Base-by-base conservation (phyloP, 192 early-diverging fungal species). In the Fimicolochytrium jonesii region DNA sequence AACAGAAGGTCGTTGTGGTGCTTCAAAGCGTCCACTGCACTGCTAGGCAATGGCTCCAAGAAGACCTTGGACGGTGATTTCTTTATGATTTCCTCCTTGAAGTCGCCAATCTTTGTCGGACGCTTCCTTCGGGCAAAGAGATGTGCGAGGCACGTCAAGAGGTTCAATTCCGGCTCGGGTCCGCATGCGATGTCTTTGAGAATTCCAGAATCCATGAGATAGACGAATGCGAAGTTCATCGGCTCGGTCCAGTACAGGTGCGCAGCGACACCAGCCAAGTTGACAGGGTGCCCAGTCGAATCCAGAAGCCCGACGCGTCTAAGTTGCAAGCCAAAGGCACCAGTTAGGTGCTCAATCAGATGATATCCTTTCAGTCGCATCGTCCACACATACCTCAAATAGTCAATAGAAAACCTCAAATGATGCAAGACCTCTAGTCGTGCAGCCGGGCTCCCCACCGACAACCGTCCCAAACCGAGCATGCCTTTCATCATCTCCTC, bases 361-460 rank as follows among this genome's bases (percentile, higher is more conserved):
- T n/a, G n/a, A n/a, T n/a, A n/a, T n/a, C n/a, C n/a, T n/a, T n/a
- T n/a, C n/a, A n/a, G n/a, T n/a, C n/a, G n/a, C n/a, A n/a, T n/a
- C n/a, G n/a, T n/a, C n/a, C n/a, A n/a, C n/a, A n/a, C n/a, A n/a
- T n/a, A n/a, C 18, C 26, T 48, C 29, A 77, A 41, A 52, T 77
- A 77, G 34, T 77, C 73, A 20, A 77, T 65, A 4, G 75, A 76
- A 52, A 72, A 77, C n/a, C 67, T 43, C 23, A 77, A 48, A 36
- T 77, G 67, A 46, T 77, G 65, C 29, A 55, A 53, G 44, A 77
- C 63, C 54, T 77, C 59, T n/a, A 10, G 15, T 26, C 36, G 48
- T 7, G 45, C 33, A 13, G 59, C 59, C 2, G 28, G 28, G 48
- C 33, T 36, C n/a, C 44, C 59, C 6, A 61, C 13, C 0, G 59